Base-by-base conservation (phyloP, 106 monocot genomes). In the Allium sativum region DNA sequence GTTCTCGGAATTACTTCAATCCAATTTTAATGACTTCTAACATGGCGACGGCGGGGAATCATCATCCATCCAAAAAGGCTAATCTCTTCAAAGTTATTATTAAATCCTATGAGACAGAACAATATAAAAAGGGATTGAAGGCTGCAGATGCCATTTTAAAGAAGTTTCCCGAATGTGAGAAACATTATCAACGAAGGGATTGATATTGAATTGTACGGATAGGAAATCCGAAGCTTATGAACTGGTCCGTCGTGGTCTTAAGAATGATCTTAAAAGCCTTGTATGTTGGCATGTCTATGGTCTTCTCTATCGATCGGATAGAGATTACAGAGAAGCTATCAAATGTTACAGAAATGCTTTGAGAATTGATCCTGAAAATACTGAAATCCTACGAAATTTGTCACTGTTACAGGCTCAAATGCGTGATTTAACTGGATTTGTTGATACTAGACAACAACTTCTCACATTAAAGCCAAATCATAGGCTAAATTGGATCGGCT, bases 271-370 rank as follows among this genome's bases (percentile, higher is more conserved):
- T 52, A 98, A 98, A 78, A 98, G 96, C 73, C 96, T 91, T 77
- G 91, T 98, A 44, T 98, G 96, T 54, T 98, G 96, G 96, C 96
- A 98, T 80, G 96, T 98, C 31, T 98, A 82, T 78, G 96, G 96
- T 6, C 78, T 98, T 40, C 88, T 98, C 58, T 98, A 98, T 73
- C 87, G 96, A 57, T 98, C 96, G 61, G 96, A 98, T 55, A 91
- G 96, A 65, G 96, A 98, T 60, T 98, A 98, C 55, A 79, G 91
- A 46, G 96, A 98, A 78, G 96, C 96, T 44, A 98, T 98, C 59
- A 98, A 98, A 78, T 91, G 91, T 57, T 98, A 98, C 66, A 72
- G 96, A 65, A 98, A 98, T 84, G 96, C 96, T 67, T 75, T 98
- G 68, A 91, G 69, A 77, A 91, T 98, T 61, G 96, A 98, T 72